A percentile compares a stretch with the other conserved stretches of the same genome.
Evolutionary conservation across 805 yeast species (phyloP).

Genomic region (Torulaspora gathmanii): DNA sequence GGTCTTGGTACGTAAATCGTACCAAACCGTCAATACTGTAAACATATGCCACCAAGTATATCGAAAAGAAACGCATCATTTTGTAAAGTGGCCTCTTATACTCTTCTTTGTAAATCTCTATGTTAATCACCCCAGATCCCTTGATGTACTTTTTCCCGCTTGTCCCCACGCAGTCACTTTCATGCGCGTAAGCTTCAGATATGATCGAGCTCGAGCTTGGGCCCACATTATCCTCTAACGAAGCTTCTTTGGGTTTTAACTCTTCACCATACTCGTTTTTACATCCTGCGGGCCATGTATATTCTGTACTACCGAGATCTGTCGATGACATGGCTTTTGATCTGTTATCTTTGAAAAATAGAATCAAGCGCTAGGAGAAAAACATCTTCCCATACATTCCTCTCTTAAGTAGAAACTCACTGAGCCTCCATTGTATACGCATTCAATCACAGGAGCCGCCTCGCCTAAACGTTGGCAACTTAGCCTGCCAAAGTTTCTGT

Average conservation of each 20-base stretch:
- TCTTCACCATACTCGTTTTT: not conserved
- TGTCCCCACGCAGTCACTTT: constrained; percentile 5
- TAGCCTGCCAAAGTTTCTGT: not conserved
- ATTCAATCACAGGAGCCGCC: not conserved
- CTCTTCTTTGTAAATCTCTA: constrained; percentile 51
- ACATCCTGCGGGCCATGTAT: not conserved
- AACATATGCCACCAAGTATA: constrained; percentile 53
- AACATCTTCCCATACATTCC: too few species aligned
- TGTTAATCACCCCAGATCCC: constrained; percentile 47
- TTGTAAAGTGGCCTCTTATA: constrained; percentile 37
- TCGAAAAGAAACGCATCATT: constrained; percentile 42
- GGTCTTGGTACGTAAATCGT: constrained; percentile 42
- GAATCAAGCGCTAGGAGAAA: too few species aligned
- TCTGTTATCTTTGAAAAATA: not conserved
- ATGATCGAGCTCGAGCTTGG: not conserved
- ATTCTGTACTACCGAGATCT: not conserved
- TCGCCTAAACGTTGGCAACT: not conserved
- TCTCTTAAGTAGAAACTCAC: not conserved
- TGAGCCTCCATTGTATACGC: not conserved
- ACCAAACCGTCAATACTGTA: constrained; percentile 53
- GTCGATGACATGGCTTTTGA: not conserved
- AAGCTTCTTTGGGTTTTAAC: not conserved
- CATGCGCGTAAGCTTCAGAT: constrained; percentile 9
- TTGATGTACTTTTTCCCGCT: constrained; percentile 5
- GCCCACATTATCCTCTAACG: not conserved